phyloP scores from a whole-genome alignment of 768 basidiomycete genomes.

The Pseudohyphozyma bogoriensis region DNA sequence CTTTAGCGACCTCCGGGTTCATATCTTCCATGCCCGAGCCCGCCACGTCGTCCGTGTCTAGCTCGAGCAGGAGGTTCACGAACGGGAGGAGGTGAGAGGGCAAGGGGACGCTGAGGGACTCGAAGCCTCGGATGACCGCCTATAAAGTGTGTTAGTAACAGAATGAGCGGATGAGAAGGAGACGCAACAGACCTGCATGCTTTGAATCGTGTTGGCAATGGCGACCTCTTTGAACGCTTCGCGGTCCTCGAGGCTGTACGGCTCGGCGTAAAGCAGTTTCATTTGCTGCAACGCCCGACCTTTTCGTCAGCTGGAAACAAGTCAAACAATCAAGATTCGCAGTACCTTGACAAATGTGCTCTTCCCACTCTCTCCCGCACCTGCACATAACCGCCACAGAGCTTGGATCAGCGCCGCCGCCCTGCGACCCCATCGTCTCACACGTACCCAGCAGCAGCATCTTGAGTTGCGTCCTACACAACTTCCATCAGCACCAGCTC shows the following conservation, averaged over 20 bases:
- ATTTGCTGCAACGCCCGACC: neutral
- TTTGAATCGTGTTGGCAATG: conserved; percentile 79
- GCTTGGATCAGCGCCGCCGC: no score
- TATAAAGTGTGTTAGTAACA: no score
- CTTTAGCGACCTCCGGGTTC: neutral
- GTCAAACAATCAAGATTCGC: no score
- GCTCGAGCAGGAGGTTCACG: conserved; percentile 3
- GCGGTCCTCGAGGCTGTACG: conserved; percentile 70
- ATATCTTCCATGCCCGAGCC: neutral
- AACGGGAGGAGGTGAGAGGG: neutral
- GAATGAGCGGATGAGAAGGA: neutral
- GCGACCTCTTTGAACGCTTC: conserved; percentile 91
- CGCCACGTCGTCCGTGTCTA: conserved; percentile 3
- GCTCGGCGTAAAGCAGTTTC: conserved; percentile 5
- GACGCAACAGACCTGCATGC: conserved; percentile 57
- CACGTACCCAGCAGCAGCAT: neutral
- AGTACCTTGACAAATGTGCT: neutral
- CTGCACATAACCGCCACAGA: no score
- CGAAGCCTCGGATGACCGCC: conserved; percentile 15
- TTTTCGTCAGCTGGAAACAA: no score
- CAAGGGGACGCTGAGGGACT: neutral
- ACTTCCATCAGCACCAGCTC: no score
- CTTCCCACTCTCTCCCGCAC: neutral
- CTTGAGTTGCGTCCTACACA: neutral
- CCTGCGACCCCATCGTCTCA: neutral